Evolutionary conservation across 148 eudicot genomes (phyloP).

Genomic region (Hydrangea macrophylla): DNA sequence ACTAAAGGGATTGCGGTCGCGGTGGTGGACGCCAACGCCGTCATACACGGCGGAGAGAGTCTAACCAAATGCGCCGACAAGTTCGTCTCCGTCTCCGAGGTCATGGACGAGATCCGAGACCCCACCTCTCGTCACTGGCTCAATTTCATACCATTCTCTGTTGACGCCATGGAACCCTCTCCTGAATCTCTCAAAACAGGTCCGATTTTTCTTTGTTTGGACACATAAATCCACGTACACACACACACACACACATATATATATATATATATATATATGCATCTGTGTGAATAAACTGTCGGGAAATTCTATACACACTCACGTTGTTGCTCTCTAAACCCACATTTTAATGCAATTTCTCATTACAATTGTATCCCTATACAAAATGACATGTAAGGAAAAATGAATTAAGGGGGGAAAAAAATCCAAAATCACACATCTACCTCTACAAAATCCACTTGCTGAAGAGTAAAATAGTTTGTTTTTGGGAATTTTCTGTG

Average conservation of each 20-base stretch:
- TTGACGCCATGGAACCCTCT: conserved; percentile 65
- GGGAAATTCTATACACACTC: too few relatives aligned
- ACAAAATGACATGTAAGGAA: background rate
- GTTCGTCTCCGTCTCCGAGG: conserved; percentile 69
- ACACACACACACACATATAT: background rate
- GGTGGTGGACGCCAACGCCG: conserved; percentile 89
- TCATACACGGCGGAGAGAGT: conserved; percentile 72
- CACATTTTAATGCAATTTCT: background rate
- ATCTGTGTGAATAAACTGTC: too few relatives aligned
- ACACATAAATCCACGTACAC: too few relatives aligned
- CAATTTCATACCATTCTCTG: conserved; percentile 51
- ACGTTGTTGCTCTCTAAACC: background rate
- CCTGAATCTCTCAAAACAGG: conserved; percentile 82
- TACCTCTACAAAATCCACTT: too few relatives aligned
- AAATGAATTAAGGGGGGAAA: background rate
- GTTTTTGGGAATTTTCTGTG: too few relatives aligned
- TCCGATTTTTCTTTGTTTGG: background rate
- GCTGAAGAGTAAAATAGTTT: too few relatives aligned
- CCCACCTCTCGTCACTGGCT: conserved; percentile 79
- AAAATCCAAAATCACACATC: background rate
- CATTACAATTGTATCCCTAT: background rate
- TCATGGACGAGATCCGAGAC: conserved; percentile 67
- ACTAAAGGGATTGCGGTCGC: conserved; percentile 74
- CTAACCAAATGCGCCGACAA: conserved; percentile 50
- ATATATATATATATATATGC: background rate